Evolutionary conservation across 2,329 filamentous ascomycete species (phyloP).

Genomic region (Anthostomella pinea): DNA sequence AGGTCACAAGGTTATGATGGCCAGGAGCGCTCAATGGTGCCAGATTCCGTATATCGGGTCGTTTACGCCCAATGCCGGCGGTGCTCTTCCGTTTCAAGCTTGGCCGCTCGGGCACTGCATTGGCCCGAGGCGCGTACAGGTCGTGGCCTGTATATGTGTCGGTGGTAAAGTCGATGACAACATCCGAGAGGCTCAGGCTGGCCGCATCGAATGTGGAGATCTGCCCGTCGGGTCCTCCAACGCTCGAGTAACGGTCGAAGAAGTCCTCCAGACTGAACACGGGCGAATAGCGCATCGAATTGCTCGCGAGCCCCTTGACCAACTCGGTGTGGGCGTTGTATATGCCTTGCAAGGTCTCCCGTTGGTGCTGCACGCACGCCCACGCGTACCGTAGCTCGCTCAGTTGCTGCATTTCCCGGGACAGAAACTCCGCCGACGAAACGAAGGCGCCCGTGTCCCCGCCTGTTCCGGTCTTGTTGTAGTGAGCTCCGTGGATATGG

Average conservation of each 20-base stretch:
- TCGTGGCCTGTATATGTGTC: slow-evolving; percentile 53
- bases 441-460: slow-evolving; percentile 62
- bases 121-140: slow-evolving; percentile 42
- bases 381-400: slow-evolving; percentile 72
- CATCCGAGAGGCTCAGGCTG: slow-evolving; percentile 69
- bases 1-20: slow-evolving; percentile 24
- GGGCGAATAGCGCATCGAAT: slow-evolving; percentile 69
- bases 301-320: slow-evolving; percentile 68
- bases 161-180: slow-evolving; percentile 57
- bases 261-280: slow-evolving; percentile 86
- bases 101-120: slow-evolving; percentile 32
- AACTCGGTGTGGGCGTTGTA: slow-evolving; percentile 77
- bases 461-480: slow-evolving; percentile 51
- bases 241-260: slow-evolving; percentile 71
- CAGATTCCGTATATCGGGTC: slow-evolving; percentile 38
- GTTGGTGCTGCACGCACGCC: slow-evolving; percentile 77
- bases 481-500: slow-evolving; percentile 82
- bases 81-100: slow-evolving; percentile 51
- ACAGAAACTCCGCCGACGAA: slow-evolving; percentile 65
- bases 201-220: slow-evolving; percentile 67
- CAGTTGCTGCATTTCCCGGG: slow-evolving; percentile 76
- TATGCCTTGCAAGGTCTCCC: slow-evolving; percentile 73
- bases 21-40: slow-evolving; percentile 33
- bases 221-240: slow-evolving; percentile 56
- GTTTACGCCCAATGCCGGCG: slow-evolving; percentile 36